Evolutionary conservation across 306 rosid genomes (phyloP), one percentile per base, ranked within the genome.

Genomic region (Abrus precatorius): DNA sequence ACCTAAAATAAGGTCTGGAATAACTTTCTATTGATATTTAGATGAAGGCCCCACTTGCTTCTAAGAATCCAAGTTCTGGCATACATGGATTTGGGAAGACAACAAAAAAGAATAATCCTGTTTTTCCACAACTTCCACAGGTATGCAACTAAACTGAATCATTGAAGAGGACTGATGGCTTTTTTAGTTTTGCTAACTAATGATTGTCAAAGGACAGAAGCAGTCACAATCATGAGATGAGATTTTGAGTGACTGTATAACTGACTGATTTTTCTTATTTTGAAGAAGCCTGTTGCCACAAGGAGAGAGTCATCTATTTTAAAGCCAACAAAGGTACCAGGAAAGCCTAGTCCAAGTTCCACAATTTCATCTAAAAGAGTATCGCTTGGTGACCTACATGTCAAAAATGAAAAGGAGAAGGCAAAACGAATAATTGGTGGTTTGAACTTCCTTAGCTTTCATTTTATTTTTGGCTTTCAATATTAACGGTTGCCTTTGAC

Each of bases 361-460:
- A 64, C 87, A 50, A 33, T 84, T 56, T 75, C 86, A 38, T 81
- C 86, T 76, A 94, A 91, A 86, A 96, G 93, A 87, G 91, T 85
- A 56, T 93, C 96, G 10, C 57, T 89, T 27, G 88, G 95, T 44
- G 83, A 77, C 72, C 77, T 55, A 28, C 89, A 67, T 82, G 32
- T 74, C 74, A 86, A 82, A 79, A 47, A n/a, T 36, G 97, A 76
- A 78, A 88, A 78, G 72, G 90, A 88, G 74, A 88, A 64, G 59
- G 75, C 70, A 59, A 93, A 81, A 85, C 80, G 55, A 54, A 56
- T 83, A 84, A 70, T 78, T 74, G 92, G 98, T 88, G 89, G 89
- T 86, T 45, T 81, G 82, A 79, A 69, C 60, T 70, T 86, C 82
- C 69, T 82, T 57, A 33, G 67, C 71, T 9, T 30, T 76, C 9